phyloP scores from a whole-genome alignment of 805 yeast species.

The Ogataea ramenticola region DNA sequence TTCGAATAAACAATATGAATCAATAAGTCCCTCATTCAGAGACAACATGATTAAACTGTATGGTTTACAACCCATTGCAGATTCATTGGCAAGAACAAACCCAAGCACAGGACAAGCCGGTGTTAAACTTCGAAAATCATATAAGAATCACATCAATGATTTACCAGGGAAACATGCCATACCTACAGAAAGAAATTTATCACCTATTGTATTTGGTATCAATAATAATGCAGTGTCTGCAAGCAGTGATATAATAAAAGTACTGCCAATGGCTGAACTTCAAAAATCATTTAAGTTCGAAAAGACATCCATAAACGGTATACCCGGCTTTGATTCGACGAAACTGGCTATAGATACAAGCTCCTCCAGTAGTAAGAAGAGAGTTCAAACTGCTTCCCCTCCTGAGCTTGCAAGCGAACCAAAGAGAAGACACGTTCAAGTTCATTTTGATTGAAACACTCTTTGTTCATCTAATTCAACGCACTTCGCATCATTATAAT shows the following conservation, averaged over 20 bases:
- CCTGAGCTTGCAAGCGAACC: slow-evolving; percentile 10
- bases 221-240: slow-evolving; percentile 30
- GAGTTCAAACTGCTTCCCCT: slow-evolving; percentile 15
- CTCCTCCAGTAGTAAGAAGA: slow-evolving; percentile 17
- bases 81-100: slow-evolving; percentile 78
- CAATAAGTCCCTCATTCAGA: slow-evolving; percentile 61
- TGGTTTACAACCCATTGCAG: slow-evolving; percentile 58
- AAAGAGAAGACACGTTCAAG: slow-evolving; percentile 27
- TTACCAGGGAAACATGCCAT: slow-evolving; percentile 73
- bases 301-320: slow-evolving; percentile 58
- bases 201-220: slow-evolving; percentile 30
- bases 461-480: too few species aligned
- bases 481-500: too few species aligned
- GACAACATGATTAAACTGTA: slow-evolving; percentile 66
- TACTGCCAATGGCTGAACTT: slow-evolving; percentile 43
- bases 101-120: slow-evolving; percentile 71
- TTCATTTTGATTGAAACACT: slow-evolving; percentile 22
- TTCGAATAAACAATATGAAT: slow-evolving; percentile 23
- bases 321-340: slow-evolving; percentile 69
- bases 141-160: slow-evolving; percentile 86
- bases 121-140: slow-evolving; percentile 87
- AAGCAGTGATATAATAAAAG: slow-evolving; percentile 30
- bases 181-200: slow-evolving; percentile 38
- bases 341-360: slow-evolving; percentile 55
- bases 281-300: slow-evolving; percentile 50